Evolutionary conservation across 805 yeast species (phyloP), one percentile per base, ranked within the genome.

Genomic region (Candida bentonensis): DNA sequence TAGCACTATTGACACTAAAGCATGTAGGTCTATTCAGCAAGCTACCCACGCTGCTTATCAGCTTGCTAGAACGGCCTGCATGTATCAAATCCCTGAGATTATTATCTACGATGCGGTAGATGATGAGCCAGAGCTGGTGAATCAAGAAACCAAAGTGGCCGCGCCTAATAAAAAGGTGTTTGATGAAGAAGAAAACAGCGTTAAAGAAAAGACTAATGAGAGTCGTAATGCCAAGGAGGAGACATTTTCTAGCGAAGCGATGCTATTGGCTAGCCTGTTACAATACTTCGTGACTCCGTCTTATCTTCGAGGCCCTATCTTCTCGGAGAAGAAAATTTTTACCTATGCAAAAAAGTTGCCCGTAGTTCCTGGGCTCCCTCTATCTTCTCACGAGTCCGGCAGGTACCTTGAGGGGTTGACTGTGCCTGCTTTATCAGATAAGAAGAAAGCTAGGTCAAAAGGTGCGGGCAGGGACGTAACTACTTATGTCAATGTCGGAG

Each of bases 201-300:
- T 52, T 2, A 50, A 46, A 3, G 44, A 44, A 15, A 48, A 47
- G 26, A 52, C 44, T 26, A 51, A 53, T 15, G 41, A 33, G n/a
- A 41, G 39, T 5, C 40, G 46, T 11, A 41, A 43, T 17, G 45
- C 55, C 42, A 54, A 60, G 42, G 66, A 53, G 42, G 20, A 42
- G 15, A 15, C 26, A 4, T 23, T 44, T 21, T 39, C 51, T 1
- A 36, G 22, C 46, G 66, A 67, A 28, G 63, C 79, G 0, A 60
- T 78, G 56, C 55, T 78, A 4, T 69, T 85, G 44, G 87, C 89
- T 1, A 67, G 79, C 1, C 65, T 87, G 33, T 63, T 87, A 46
- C 94, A 85, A 57, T 86, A 66, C 57, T 84, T 84, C 55, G 76
- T 86, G 15, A 86, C 95, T 0, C 95, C 96, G 1, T 82, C 85